phyloP scores from a whole-genome alignment of 164 flowering plant species.

The Dillenia turbinata region DNA sequence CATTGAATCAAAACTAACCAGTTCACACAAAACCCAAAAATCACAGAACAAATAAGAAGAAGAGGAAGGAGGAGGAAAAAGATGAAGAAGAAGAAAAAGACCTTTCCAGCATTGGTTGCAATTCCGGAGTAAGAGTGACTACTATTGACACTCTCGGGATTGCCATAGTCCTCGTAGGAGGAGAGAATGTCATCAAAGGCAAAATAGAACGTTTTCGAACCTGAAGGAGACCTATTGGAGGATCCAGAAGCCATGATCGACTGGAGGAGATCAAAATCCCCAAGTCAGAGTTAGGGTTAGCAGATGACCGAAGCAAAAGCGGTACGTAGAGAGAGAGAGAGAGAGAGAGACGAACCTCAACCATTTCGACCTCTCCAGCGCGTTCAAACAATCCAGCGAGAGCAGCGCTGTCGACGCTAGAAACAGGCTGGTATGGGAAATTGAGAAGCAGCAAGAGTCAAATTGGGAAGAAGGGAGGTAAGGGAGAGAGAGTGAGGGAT shows the following conservation, averaged over 20 bases:
- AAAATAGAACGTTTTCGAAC: slow-evolving; percentile 72
- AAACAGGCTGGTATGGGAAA: no score
- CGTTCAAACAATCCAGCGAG: no score
- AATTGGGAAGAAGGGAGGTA: no score
- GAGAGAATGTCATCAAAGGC: slow-evolving; percentile 73
- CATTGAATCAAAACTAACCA: background rate
- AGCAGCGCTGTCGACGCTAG: no score
- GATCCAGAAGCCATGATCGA: slow-evolving; percentile 76
- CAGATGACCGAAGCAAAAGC: background rate
- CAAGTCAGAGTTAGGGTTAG: background rate
- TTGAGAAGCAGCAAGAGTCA: no score
- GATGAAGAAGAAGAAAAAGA: slow-evolving; percentile 1
- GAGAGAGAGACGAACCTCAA: no score
- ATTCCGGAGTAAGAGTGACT: slow-evolving; percentile 42
- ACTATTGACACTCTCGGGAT: slow-evolving; percentile 49
- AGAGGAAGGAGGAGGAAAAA: background rate
- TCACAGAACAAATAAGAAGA: background rate
- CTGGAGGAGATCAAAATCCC: no score
- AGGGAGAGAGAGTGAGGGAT: no score
- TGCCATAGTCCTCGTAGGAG: slow-evolving; percentile 56
- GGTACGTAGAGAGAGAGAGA: no score
- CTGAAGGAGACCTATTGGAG: slow-evolving; percentile 50
- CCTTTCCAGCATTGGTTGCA: slow-evolving; percentile 39
- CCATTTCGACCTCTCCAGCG: no score
- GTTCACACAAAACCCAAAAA: background rate